These are phyloP conservation scores for Candida chilensis DNA, from an alignment of 805 yeast species.

Conservation along the genomic window DNA sequence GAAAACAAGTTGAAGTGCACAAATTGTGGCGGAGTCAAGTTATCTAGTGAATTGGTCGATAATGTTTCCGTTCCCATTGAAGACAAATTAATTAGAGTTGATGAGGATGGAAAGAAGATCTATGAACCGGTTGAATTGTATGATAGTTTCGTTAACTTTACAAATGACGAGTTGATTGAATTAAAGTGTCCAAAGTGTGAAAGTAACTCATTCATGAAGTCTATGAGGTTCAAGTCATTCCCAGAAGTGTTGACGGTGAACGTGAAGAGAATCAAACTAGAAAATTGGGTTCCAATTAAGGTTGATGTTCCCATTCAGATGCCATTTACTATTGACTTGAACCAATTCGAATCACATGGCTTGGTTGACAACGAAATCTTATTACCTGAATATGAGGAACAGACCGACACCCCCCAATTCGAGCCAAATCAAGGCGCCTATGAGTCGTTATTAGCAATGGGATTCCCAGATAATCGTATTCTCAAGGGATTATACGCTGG, in stretches of 20 bases:
- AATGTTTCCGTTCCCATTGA: conserved; percentile 53
- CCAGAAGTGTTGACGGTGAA: conserved; percentile 69
- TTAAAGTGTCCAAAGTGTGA: conserved; percentile 54
- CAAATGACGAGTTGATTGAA: conserved; percentile 47
- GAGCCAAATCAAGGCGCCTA: conserved; percentile 48
- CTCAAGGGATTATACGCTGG: conserved; percentile 64
- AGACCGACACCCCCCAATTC: conserved; percentile 22
- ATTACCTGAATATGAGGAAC: conserved; percentile 25
- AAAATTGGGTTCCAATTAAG: conserved; percentile 87
- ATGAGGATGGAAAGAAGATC: conserved; percentile 32
- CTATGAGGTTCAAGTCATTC: conserved; percentile 43
- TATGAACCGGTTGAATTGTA: conserved; percentile 42
- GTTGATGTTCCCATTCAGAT: conserved; percentile 60
- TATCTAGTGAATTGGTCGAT: conserved; percentile 49
- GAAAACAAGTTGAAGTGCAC: conserved; percentile 55
- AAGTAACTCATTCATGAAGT: conserved; percentile 23
- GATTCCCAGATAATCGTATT: conserved; percentile 67
- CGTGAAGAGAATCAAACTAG: conserved; percentile 73
- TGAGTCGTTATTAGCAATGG: conserved; percentile 63
- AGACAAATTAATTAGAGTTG: conserved; percentile 23
- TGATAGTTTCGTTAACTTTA: conserved; percentile 36
- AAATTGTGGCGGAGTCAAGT: conserved; percentile 51
- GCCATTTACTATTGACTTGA: conserved; percentile 35
- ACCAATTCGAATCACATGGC: conserved; percentile 28
- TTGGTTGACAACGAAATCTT: conserved; percentile 27